Conservation (phyloP, 1,139 yeast genomes). For the Saccharomycopsis crataegensis region DNA sequence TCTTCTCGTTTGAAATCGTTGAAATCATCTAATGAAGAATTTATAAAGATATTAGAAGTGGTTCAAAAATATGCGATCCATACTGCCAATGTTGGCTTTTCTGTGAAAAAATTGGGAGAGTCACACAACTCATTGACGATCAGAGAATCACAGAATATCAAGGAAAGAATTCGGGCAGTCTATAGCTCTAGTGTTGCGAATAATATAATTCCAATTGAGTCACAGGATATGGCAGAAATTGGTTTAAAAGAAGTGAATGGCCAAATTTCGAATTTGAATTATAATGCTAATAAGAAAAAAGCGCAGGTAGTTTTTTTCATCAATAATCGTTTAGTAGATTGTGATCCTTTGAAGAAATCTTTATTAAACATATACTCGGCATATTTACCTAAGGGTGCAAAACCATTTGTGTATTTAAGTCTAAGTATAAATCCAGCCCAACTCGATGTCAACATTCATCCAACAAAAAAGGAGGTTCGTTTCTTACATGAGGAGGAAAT, state of each 20-base stretch:
- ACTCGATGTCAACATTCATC: slow-evolving; percentile 91
- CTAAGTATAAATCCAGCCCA: slow-evolving; percentile 58
- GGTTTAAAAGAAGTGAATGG: slow-evolving; percentile 53
- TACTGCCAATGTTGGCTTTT: slow-evolving; percentile 59
- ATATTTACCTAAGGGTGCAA: slow-evolving; percentile 73
- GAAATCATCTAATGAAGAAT: slow-evolving; percentile 66
- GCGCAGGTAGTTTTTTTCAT: slow-evolving; percentile 72
- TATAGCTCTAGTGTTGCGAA: slow-evolving; percentile 67
- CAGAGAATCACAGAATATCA: slow-evolving; percentile 38
- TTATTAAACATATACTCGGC: slow-evolving; percentile 54
- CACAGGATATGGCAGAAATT: slow-evolving; percentile 25
- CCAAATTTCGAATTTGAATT: slow-evolving; percentile 65
- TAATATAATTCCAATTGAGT: slow-evolving; percentile 47
- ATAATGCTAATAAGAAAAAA: slow-evolving; percentile 41
- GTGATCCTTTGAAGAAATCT: slow-evolving; percentile 75
- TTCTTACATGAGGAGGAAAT: slow-evolving; percentile 85
- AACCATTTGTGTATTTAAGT: slow-evolving; percentile 71
- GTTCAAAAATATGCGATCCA: slow-evolving; percentile 81
- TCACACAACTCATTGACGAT: slow-evolving; percentile 50
- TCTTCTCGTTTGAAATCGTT: slow-evolving; percentile 72
- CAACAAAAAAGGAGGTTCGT: slow-evolving; percentile 88
- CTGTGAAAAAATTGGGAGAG: slow-evolving; percentile 72
- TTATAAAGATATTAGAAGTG: slow-evolving; percentile 68
- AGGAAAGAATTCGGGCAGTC: slow-evolving; percentile 66
- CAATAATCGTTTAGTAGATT: slow-evolving; percentile 72